A percentile compares a stretch with the other conserved stretches of the same genome.
Evolutionary conservation across 768 basidiomycete genomes (phyloP).

Genomic region (Antrodiella citrinella): DNA sequence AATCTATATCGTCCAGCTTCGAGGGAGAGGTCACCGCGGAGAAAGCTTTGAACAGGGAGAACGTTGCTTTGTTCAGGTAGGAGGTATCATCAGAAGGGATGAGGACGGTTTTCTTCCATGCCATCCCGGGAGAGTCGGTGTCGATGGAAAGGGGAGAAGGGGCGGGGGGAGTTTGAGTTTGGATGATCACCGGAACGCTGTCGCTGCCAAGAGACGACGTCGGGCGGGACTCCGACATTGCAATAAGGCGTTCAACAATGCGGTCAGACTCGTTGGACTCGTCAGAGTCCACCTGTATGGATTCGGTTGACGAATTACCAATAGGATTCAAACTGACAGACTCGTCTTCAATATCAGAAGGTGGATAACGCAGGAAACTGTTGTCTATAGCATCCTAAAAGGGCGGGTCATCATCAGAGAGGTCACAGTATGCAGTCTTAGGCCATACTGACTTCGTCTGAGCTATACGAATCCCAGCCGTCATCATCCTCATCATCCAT

Average conservation of each 20-base stretch:
- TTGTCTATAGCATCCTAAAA: no score
- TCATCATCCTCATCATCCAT: not conserved
- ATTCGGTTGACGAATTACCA: not conserved
- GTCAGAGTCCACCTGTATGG: not conserved
- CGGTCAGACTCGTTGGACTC: conserved; percentile 13
- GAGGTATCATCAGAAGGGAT: conserved; percentile 9
- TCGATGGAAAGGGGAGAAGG: no score
- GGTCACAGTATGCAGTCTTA: not conserved
- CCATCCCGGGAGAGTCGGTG: conserved; percentile 18
- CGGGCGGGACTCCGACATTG: conserved; percentile 10
- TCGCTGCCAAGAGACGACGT: conserved; percentile 3
- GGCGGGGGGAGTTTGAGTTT: no score
- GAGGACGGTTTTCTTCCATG: conserved; percentile 18
- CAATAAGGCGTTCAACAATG: conserved; percentile 18
- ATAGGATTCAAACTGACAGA: not conserved
- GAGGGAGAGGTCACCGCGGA: no score
- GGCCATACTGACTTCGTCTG: not conserved
- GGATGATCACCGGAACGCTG: no score
- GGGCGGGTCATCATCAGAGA: not conserved
- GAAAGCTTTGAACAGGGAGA: no score
- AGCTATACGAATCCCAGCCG: not conserved
- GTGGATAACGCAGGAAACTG: not conserved
- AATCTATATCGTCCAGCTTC: no score
- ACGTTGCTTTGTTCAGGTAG: not conserved
- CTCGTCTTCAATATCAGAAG: not conserved